Base-by-base conservation (phyloP, 352 stramenopile genomes). In the Phytophthora citricola region DNA sequence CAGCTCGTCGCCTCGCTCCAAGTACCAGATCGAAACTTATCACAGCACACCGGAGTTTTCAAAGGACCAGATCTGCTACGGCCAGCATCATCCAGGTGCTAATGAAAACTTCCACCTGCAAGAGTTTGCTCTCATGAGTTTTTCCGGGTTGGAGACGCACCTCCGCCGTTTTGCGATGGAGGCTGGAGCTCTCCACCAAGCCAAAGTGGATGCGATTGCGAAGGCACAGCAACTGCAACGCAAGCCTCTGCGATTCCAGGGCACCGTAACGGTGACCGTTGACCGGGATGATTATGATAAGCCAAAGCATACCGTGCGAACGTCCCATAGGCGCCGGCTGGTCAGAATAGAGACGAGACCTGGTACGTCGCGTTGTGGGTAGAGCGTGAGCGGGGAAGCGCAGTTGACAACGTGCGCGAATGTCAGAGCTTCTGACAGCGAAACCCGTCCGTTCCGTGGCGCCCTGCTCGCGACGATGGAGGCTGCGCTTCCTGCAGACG, bases 11-110 rank as follows among this genome's bases (percentile, higher is more conserved):
- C 61, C 53, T 27, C 63, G 63, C 7, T 58, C 24, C 2, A 56
- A 84, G 63, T 89, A 86, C 58, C 63, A 57, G 40, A 76, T 89
- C 12, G 71, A 87, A 50, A 86, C 79, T 36, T 89, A 76, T 54
- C 63, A 86, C n/a, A 72, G 52, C 52, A 56, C 48, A n/a, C 51
- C 59, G 3, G 52, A 55, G 22, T 79, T 83, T 27, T 72, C 75
- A 14, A 59, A 73, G 22, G 66, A 71, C 26, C 80, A 86, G 63
- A 80, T 75, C 53, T 89, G 78, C 54, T 89, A 87, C 49, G 80
- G 75, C 50, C 76, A 75, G 48, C 64, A 36, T 5, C 44, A 52
- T 2, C 61, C 66, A 10, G 26, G 12, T 29, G 39, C 67, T 12
- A 56, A 76, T 26, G 61, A 63, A n/a, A 64, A 79, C 41, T 81